Evolutionary conservation across 1,284 basidiomycete species (phyloP).

Genomic region (Cryptococcus floricola): DNA sequence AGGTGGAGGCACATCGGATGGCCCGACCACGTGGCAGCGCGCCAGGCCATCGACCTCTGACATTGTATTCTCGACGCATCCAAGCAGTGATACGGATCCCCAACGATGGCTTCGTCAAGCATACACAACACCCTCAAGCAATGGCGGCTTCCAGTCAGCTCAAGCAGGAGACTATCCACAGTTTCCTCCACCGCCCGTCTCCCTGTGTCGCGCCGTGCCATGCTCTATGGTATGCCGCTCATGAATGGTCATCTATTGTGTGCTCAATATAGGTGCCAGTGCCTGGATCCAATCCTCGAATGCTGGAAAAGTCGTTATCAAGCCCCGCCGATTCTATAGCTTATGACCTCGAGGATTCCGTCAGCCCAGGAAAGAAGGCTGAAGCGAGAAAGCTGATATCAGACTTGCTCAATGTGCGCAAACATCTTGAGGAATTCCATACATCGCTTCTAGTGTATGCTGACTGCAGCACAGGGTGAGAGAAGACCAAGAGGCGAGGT

Average conservation of each 20-base stretch:
- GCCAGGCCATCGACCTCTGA: too few species aligned
- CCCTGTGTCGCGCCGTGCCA: slow-evolving; percentile 35
- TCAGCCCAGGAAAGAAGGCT: slow-evolving; percentile 65
- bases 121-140: too few species aligned
- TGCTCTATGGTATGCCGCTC: slow-evolving; percentile 38
- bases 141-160: too few species aligned
- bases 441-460: not conserved
- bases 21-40: too few species aligned
- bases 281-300: slow-evolving; percentile 69
- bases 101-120: too few species aligned
- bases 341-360: slow-evolving; percentile 83
- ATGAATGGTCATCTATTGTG: too few species aligned
- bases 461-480: slow-evolving; percentile 15
- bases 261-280: slow-evolving; percentile 49
- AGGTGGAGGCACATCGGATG: too few species aligned
- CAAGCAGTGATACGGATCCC: too few species aligned
- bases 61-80: too few species aligned
- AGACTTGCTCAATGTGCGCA: slow-evolving; percentile 55
- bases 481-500: slow-evolving; percentile 52
- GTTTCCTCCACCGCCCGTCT: not conserved
- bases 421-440: too few species aligned
- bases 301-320: slow-evolving; percentile 71
- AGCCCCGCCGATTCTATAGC: slow-evolving; percentile 67
- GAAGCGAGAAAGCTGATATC: slow-evolving; percentile 60
- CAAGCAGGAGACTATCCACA: not conserved